phyloP scores from a whole-genome alignment of 2,329 filamentous ascomycete genomes.

The Kalmusia sp. region DNA sequence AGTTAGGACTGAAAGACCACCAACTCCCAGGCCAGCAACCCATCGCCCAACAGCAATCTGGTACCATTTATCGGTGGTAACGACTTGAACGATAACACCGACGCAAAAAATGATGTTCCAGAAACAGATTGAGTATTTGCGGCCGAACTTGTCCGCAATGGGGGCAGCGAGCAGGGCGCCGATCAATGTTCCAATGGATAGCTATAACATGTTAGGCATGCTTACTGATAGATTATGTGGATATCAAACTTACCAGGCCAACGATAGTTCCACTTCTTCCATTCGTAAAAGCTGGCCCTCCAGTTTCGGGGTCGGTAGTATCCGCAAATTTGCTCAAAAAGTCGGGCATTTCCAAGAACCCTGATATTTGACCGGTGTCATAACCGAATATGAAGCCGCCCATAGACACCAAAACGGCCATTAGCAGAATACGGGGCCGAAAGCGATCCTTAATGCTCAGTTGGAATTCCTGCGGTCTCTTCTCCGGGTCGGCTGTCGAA shows the following conservation, averaged over 20 bases:
- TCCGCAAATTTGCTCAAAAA: conserved; percentile 41
- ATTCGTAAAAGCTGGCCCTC: conserved; percentile 35
- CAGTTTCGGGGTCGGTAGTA: conserved; percentile 25
- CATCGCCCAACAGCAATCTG: conserved; percentile 70
- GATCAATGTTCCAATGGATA: conserved; percentile 78
- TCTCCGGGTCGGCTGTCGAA: conserved; percentile 33
- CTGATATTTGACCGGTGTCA: conserved; percentile 45
- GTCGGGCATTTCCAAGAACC: conserved; percentile 46
- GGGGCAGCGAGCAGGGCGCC: conserved; percentile 67
- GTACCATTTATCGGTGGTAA: conserved; percentile 63
- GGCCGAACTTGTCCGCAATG: conserved; percentile 67
- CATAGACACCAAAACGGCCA: conserved; percentile 44
- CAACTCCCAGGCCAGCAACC: conserved; percentile 71
- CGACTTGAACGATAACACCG: conserved; percentile 71
- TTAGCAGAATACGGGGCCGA: conserved; percentile 38
- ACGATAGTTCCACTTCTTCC: conserved; percentile 44
- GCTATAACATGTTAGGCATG: conserved; percentile 26
- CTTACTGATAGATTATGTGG: neutral
- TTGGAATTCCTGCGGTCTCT: conserved; percentile 32
- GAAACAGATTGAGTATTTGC: conserved; percentile 67
- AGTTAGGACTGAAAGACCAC: conserved; percentile 65
- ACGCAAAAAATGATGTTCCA: conserved; percentile 69
- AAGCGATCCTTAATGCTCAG: conserved; percentile 37
- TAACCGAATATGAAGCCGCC: conserved; percentile 47
- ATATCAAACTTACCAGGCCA: conserved; percentile 30